These are phyloP conservation scores for Tardiomyces digboiensis DNA, from an alignment of 1,139 yeast species.

Conservation along the genomic window DNA sequence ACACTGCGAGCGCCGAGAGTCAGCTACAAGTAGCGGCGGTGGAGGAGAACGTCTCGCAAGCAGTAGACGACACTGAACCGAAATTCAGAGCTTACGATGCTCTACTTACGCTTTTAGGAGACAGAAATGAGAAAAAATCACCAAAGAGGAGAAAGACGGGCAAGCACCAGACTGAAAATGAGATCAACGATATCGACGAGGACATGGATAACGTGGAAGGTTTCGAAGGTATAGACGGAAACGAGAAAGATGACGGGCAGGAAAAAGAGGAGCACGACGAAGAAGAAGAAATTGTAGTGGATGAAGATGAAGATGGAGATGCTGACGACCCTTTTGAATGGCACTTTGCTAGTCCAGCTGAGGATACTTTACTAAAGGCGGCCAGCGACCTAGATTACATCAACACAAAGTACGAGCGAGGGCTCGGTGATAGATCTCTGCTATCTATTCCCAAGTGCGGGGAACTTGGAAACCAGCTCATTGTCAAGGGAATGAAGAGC, in stretches of 20 bases:
- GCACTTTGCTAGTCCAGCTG: conserved; percentile 59
- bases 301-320: conserved; percentile 32
- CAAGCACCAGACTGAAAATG: conserved; percentile 18
- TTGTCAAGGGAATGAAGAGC: not conserved
- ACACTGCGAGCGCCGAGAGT: not conserved
- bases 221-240: conserved; percentile 15
- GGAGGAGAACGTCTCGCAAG: not conserved
- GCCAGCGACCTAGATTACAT: not conserved
- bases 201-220: conserved; percentile 15
- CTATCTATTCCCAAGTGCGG: not conserved
- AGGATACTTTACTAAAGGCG: not conserved
- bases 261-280: conserved; percentile 20
- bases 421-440: conserved; percentile 6
- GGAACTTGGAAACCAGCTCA: not conserved
- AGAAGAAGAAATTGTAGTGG: conserved; percentile 26
- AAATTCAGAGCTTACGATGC: conserved; percentile 55
- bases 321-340: conserved; percentile 52
- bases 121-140: conserved; percentile 30
- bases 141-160: conserved; percentile 16
- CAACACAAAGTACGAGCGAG: not conserved
- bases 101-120: conserved; percentile 54
- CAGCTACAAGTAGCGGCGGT: not conserved
- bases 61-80: not conserved
- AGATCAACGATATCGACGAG: conserved; percentile 6
- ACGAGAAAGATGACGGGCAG: conserved; percentile 19